phyloP scores from a whole-genome alignment of 371 early-diverging fungal genomes.

The Chytridium lagenaria region DNA sequence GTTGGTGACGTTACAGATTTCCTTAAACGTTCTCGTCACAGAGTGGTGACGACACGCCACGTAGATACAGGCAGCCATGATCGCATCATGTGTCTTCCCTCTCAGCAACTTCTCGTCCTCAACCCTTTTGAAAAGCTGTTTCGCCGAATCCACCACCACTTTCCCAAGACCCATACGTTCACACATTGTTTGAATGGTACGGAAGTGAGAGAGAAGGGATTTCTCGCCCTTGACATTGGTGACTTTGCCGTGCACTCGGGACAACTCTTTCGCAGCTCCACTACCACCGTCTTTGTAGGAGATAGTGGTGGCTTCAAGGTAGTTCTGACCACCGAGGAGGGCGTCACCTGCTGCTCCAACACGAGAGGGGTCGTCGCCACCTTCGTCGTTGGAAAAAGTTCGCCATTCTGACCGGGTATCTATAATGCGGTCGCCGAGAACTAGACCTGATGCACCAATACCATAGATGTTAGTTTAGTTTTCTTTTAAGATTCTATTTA shows the following conservation, averaged over 20 bases:
- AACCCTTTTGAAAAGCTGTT: slow-evolving; percentile 88
- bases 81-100: slow-evolving; percentile 89
- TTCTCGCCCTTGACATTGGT: slow-evolving; percentile 80
- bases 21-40: slow-evolving; percentile 97
- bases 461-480: too few relatives aligned
- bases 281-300: slow-evolving; percentile 80
- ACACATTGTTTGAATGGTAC: slow-evolving; percentile 87
- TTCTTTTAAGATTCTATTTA: too few relatives aligned
- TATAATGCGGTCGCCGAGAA: slow-evolving; percentile 96
- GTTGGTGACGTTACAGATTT: slow-evolving; percentile 92
- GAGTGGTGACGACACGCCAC: slow-evolving; percentile 95
- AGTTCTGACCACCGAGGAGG: slow-evolving; percentile 78
- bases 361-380: slow-evolving; percentile 97
- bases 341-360: slow-evolving; percentile 97
- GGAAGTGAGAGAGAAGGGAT: slow-evolving; percentile 87
- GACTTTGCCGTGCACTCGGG: slow-evolving; percentile 61
- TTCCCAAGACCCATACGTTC: slow-evolving; percentile 89
- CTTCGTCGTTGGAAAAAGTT: slow-evolving; percentile 94
- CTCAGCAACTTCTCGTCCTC: slow-evolving; percentile 86
- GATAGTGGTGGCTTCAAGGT: slow-evolving; percentile 89
- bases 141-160: slow-evolving; percentile 91
- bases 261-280: slow-evolving; percentile 56
- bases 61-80: slow-evolving; percentile 81
- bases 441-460: slow-evolving; percentile 67
- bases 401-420: slow-evolving; percentile 99